A percentile compares a stretch with the other conserved stretches of the same genome.
Conservation (phyloP, 768 basidiomycete genomes). For the Boletus speciosus region DNA sequence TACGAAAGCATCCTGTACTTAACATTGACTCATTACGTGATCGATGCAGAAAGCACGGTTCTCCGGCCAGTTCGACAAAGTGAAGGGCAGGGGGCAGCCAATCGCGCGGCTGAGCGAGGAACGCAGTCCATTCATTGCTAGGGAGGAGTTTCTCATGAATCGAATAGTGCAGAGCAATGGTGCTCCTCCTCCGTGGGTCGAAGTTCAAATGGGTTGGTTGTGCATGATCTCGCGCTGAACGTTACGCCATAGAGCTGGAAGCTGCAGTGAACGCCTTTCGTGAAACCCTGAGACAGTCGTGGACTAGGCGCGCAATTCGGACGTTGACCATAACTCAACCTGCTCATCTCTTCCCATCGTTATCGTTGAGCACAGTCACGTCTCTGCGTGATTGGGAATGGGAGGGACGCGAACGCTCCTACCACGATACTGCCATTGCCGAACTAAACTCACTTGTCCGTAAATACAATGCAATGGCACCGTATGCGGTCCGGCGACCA, state of each 20-base stretch:
- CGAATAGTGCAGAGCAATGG: conserved; percentile 79
- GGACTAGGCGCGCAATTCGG: conserved; percentile 74
- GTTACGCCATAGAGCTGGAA: conserved; percentile 57
- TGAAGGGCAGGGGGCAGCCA: conserved; percentile 65
- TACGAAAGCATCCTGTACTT: conserved; percentile 24
- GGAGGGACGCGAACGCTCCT: conserved; percentile 62
- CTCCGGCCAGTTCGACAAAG: conserved; percentile 66
- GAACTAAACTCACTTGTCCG: conserved; percentile 75
- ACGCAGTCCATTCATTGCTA: conserved; percentile 62
- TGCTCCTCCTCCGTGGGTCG: conserved; percentile 85
- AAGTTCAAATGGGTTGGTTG: conserved; percentile 64
- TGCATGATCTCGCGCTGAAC: conserved; percentile 4
- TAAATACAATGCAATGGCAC: conserved; percentile 78
- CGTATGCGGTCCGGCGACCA: conserved; percentile 68
- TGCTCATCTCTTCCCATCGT: conserved; percentile 37
- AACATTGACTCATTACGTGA: background rate
- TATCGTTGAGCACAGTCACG: conserved; percentile 36
- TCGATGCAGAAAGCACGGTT: conserved; percentile 53
- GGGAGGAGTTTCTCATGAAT: conserved; percentile 84
- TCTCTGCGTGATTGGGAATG: conserved; percentile 62
- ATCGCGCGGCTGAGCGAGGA: conserved; percentile 42
- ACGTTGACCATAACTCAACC: conserved; percentile 45
- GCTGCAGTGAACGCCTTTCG: conserved; percentile 59
- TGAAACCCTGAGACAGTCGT: conserved; percentile 58
- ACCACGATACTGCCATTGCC: conserved; percentile 64